Conservation (phyloP, 1,284 basidiomycete genomes). For the Rhodotorula sp. region DNA sequence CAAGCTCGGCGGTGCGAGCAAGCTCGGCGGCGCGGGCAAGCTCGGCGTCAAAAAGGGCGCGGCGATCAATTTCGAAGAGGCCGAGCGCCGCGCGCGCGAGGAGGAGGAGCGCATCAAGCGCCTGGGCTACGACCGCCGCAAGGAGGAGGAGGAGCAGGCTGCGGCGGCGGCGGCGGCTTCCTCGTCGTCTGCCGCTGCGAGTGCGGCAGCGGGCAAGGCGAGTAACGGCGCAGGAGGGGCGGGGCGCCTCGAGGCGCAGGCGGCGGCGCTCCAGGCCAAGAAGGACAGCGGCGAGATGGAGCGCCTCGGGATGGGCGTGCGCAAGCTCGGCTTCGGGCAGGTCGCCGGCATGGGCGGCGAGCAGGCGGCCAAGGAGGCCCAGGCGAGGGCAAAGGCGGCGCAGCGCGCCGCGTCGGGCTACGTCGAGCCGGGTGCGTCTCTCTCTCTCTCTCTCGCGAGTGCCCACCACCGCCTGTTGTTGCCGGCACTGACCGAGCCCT, state of each 20-base stretch:
- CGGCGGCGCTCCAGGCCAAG: slow-evolving; percentile 43
- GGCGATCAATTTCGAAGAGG: slow-evolving; percentile 86
- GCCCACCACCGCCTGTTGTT: not conserved
- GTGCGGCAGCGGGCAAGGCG: slow-evolving; percentile 44
- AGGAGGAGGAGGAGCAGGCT: slow-evolving; percentile 63
- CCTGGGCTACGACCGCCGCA: slow-evolving; percentile 80
- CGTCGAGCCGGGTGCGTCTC: slow-evolving; percentile 29
- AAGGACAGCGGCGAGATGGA: slow-evolving; percentile 55
- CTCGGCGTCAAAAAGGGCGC: slow-evolving; percentile 75
- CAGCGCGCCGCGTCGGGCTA: slow-evolving; percentile 41
- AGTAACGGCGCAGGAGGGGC: not conserved
- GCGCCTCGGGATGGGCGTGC: slow-evolving; percentile 74
- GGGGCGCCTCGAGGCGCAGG: not conserved
- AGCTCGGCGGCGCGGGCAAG: slow-evolving; percentile 56
- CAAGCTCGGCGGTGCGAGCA: slow-evolving; percentile 57
- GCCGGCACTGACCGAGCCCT: not conserved
- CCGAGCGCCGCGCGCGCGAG: slow-evolving; percentile 79
- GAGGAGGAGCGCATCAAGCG: slow-evolving; percentile 87
- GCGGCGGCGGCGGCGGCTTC: slow-evolving; percentile 50
- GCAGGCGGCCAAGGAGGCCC: slow-evolving; percentile 43
- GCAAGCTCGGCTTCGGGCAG: slow-evolving; percentile 82
- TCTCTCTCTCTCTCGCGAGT: too few relatives aligned
- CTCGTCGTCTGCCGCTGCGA: slow-evolving; percentile 45
- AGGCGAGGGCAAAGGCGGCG: slow-evolving; percentile 40
- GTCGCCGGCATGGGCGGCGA: slow-evolving; percentile 52